Evolutionary conservation across 106 monocot species (phyloP).

Genomic region (Hemerocallis citrina): DNA sequence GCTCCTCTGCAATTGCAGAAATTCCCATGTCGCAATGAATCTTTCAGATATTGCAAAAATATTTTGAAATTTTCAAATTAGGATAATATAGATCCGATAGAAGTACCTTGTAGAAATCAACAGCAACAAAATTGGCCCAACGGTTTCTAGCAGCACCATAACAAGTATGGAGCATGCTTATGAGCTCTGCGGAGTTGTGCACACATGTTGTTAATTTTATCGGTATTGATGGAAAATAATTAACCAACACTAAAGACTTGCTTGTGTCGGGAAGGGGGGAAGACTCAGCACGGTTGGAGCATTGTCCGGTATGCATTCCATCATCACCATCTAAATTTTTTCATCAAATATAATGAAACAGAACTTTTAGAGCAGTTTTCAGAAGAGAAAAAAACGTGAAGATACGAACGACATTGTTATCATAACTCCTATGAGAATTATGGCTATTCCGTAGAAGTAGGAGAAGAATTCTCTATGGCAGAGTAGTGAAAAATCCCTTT

Average conservation of each 20-base stretch:
- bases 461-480: no score
- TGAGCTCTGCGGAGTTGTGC: constrained; percentile 41
- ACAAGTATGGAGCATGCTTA: constrained; percentile 46
- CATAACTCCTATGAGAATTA: no score
- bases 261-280: constrained; percentile 32
- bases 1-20: constrained; percentile 39
- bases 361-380: not conserved
- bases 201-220: constrained; percentile 25
- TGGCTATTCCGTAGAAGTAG: no score
- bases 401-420: no score
- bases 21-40: not conserved
- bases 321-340: constrained; percentile 66
- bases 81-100: not conserved
- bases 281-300: constrained; percentile 56
- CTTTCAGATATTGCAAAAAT: not conserved
- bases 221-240: constrained; percentile 47
- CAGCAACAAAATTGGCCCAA: constrained; percentile 73
- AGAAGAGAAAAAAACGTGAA: no score
- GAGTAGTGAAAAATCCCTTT: no score
- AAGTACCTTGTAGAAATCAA: constrained; percentile 70
- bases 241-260: constrained; percentile 49
- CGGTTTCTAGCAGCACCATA: constrained; percentile 31
- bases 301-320: constrained; percentile 46
- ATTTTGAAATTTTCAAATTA: not conserved
- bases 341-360: not conserved